Base-by-base conservation (phyloP, 164 flowering plant species). In the Litsea cubeba region DNA sequence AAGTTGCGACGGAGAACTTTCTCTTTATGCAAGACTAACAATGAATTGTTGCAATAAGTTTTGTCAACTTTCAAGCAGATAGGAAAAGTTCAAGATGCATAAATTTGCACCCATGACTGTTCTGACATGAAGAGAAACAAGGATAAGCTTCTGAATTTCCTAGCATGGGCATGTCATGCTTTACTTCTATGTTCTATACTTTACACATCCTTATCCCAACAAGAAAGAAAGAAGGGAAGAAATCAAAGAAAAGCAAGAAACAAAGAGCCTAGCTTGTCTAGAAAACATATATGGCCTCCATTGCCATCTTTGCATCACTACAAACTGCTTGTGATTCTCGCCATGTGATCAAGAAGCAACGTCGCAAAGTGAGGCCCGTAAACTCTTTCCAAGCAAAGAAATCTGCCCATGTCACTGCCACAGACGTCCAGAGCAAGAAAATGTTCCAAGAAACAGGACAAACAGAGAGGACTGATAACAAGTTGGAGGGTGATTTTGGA, bases 241-340 rank as follows among this genome's bases (percentile, higher is more conserved):
- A 40, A 40, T 40, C 46, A 40, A 40, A 40, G 46, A 4, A 40
- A 40, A 40, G 46, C 46, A 18, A 15, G 49, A 66, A 32, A 30
- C 46, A 28, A 3, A 28, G 35, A 30, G 20, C 17, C 15, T 15
- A 28, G 28, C 17, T n/a, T 22, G 28, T 25, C 69, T 20, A 12
- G 17, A 15, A 26, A 17, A 49, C 75, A 76, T 40, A 74, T 30
- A 86, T 85, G 90, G 87, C 87, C 74, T 81, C 89, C 71, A 71
- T 83, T 68, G 76, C 86, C 78, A 79, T 86, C 62, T 75, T 82
- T 79, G 84, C 87, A n/a, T 85, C 83, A 3, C 23, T 81, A 69
- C 85, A 80, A 22, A 79, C 75, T 82, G 82, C 83, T 62, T 83
- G 82, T 81, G 77, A 75, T 76, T 79, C 85, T 69, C 75, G 79